phyloP scores from a whole-genome alignment of 805 yeast genomes.

The Metschnikowia matae region DNA sequence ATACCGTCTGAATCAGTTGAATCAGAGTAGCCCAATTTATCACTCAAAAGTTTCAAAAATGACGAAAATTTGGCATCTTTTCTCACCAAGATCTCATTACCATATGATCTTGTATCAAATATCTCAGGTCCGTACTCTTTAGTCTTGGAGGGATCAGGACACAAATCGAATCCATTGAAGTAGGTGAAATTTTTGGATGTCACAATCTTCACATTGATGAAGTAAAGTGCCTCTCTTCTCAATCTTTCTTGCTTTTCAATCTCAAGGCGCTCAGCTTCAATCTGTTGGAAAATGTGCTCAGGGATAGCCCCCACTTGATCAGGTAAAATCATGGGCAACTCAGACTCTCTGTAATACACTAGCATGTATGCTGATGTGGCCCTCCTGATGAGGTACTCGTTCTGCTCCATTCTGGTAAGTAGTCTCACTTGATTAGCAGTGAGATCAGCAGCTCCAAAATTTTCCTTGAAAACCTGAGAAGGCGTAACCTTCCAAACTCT shows the following conservation, averaged over 20 bases:
- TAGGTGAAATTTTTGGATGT: constrained; percentile 50
- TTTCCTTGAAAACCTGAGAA: constrained; percentile 84
- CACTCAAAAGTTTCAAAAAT: constrained; percentile 48
- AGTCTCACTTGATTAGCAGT: constrained; percentile 45
- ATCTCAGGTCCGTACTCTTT: constrained; percentile 48
- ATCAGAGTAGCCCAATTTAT: constrained; percentile 31
- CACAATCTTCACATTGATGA: constrained; percentile 50
- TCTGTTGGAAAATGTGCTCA: constrained; percentile 57
- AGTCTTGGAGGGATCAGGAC: constrained; percentile 51
- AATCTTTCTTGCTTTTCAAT: constrained; percentile 54
- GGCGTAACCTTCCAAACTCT: constrained; percentile 83
- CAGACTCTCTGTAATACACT: constrained; percentile 75
- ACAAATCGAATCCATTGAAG: constrained; percentile 73
- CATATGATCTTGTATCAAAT: constrained; percentile 45
- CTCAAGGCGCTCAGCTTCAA: constrained; percentile 60
- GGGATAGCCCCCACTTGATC: constrained; percentile 50
- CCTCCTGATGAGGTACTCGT: constrained; percentile 60
- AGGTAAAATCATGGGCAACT: constrained; percentile 54
- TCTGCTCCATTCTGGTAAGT: constrained; percentile 57
- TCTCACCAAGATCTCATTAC: constrained; percentile 48
- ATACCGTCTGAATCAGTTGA: constrained; percentile 16
- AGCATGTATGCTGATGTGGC: constrained; percentile 97
- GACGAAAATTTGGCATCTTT: constrained; percentile 53
- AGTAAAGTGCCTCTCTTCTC: constrained; percentile 55
- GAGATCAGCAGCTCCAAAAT: constrained; percentile 76